phyloP scores from a whole-genome alignment of 148 eudicot genomes.

The Vaccinium vitisidaea region DNA sequence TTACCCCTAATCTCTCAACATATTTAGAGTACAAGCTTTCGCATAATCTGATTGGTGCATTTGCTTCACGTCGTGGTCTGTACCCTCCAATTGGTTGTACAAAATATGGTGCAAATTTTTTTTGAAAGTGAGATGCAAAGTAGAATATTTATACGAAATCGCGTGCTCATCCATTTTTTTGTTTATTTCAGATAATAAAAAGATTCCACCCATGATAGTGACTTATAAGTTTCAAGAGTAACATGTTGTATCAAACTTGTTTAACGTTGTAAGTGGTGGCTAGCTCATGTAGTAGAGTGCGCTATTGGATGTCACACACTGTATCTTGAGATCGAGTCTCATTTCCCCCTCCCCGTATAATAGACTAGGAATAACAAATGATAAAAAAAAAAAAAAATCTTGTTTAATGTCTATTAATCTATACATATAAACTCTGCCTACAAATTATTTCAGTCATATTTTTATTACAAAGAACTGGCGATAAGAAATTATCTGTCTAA shows the following conservation, averaged over 20 bases:
- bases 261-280: background rate
- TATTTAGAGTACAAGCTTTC: background rate
- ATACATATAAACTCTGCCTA: no score
- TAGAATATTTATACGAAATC: background rate
- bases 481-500: no score
- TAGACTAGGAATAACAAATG: no score
- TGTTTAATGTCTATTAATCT: no score
- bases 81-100: background rate
- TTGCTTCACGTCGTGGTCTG: background rate
- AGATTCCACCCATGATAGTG: background rate
- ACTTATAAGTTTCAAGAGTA: background rate
- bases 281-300: no score
- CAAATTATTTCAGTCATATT: no score
- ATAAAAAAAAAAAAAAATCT: no score
- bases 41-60: background rate
- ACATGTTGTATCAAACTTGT: background rate
- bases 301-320: no score
- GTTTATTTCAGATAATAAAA: background rate
- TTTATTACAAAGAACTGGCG: no score
- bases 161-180: background rate
- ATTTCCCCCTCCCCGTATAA: no score
- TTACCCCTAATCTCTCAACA: background rate
- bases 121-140: background rate
- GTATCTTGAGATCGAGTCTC: no score
- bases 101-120: background rate